Evolutionary conservation across 352 stramenopile species (phyloP), one percentile per base, ranked within the genome.

Genomic region (Globisporangium megalacanthum): DNA sequence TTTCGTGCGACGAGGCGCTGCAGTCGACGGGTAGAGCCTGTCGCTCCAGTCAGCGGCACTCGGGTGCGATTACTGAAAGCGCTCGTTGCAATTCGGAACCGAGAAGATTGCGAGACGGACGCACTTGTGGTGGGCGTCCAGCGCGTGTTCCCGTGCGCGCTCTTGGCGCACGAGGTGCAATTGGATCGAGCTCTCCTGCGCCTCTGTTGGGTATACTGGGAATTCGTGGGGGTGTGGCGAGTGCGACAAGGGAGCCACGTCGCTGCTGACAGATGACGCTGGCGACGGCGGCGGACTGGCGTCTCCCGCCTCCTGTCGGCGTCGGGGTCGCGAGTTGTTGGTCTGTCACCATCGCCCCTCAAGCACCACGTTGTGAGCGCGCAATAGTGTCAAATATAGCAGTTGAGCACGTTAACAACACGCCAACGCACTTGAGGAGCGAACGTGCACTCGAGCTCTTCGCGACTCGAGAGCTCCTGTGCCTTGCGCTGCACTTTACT

Each of bases 361-460:
- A n/a, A n/a, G n/a, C n/a, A n/a, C n/a, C n/a, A n/a, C n/a, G n/a
- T n/a, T n/a, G n/a, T n/a, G n/a, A n/a, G n/a, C n/a, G n/a, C n/a
- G n/a, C n/a, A n/a, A n/a, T n/a, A n/a, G n/a, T n/a, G n/a, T n/a
- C n/a, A n/a, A n/a, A n/a, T n/a, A n/a, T n/a, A n/a, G n/a, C n/a
- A n/a, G n/a, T n/a, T n/a, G n/a, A n/a, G n/a, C n/a, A n/a, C n/a
- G n/a, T n/a, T n/a, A n/a, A n/a, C n/a, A n/a, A n/a, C n/a, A n/a
- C n/a, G n/a, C n/a, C 19, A 6, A 49, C 20, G 9, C 25, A 89
- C 75, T 61, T 85, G 83, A 0, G 79, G 79, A 0, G 69, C 54
- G 42, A 90, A 90, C 11, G 79, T 83, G 70, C 77, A 90, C 42
- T 83, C 62, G 15, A 73, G 58, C 19, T 74, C 65, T 31, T 83